Conservation (phyloP, 208 protist species). For the Trypanosoma platydactyli region DNA sequence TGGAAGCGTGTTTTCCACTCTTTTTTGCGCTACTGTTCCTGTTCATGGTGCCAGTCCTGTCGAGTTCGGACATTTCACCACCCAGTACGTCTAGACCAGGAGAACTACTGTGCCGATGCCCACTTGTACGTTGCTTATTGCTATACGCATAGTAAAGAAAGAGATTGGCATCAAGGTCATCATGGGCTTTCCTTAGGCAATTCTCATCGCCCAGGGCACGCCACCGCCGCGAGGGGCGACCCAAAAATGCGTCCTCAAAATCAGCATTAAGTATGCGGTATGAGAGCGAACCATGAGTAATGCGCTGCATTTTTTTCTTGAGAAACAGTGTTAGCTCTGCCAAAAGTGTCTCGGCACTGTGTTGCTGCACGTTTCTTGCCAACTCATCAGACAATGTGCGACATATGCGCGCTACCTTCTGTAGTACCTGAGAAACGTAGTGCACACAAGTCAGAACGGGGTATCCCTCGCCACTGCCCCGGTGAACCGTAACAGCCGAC, state of each 20-base stretch:
- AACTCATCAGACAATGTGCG: conserved; percentile 48
- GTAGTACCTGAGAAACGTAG: conserved; percentile 75
- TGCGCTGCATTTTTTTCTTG: conserved; percentile 61
- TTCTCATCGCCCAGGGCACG: conserved; percentile 57
- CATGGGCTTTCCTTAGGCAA: conserved; percentile 39
- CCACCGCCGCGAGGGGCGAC: conserved; percentile 49
- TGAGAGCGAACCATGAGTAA: conserved; percentile 56
- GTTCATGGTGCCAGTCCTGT: too few species aligned
- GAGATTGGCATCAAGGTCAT: conserved; percentile 57
- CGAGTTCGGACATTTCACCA: conserved; percentile 41
- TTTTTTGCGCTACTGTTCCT: too few species aligned
- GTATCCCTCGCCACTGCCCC: conserved; percentile 24
- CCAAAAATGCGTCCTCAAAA: conserved; percentile 77
- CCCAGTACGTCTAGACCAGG: conserved; percentile 27
- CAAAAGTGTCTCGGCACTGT: conserved; percentile 60
- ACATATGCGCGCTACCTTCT: conserved; percentile 60
- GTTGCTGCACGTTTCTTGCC: conserved; percentile 62
- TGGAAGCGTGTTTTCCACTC: not conserved
- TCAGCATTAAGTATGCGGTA: conserved; percentile 53
- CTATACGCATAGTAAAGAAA: conserved; percentile 76
- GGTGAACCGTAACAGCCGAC: conserved; percentile 53
- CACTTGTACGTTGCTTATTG: conserved; percentile 73
- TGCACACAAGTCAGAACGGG: conserved; percentile 71
- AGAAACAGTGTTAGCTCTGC: conserved; percentile 69
- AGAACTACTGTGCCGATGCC: conserved; percentile 59